Base-by-base conservation (phyloP, 2,329 filamentous ascomycete species). In the Didymella exigua region DNA sequence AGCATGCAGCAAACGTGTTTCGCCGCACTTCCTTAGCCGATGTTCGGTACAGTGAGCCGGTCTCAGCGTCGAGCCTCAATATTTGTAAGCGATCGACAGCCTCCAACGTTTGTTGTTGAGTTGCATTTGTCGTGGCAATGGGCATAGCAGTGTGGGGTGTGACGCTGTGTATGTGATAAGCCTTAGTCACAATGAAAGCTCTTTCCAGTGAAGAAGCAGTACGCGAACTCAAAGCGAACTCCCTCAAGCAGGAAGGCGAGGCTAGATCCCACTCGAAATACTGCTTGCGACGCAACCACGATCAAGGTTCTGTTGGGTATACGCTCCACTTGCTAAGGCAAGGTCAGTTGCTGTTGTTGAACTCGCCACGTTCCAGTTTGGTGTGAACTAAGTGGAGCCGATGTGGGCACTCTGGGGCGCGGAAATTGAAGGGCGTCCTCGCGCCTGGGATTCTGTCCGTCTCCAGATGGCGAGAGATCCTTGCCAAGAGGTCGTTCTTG, bases 331-430 rank as follows among this genome's bases (percentile, higher is more conserved):
- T 23, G 21, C 42, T 47, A 50, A 42, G 21, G 40, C 27, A 24
- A 41, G 33, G 23, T 55, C 29, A 36, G 31, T 48, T 58, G 54
- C 56, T 45, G 50, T 55, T 61, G 60, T 65, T 65, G 59, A 61
- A 49, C 31, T 62, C 46, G 58, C 48, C 42, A 33, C 54, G 30
- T 49, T 45, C 53, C 62, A 47, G 44, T 48, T 58, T 44, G 60
- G 63, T 53, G 46, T 58, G 36, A 57, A 54, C 53, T 41, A 47
- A 41, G 62, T 66, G 63, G 63, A 61, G 55, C 56, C 56, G 34
- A 36, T 38, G 52, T 58, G 62, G 63, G 48, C 54, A 34, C 37
- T 52, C 30, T 54, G 48, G 41, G 54, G 58, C 49, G 42, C 41
- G 50, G 54, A 56, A 53, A 47, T 42, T 47, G 49, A 57, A 51